phyloP scores from a whole-genome alignment of 2,329 filamentous ascomycete genomes.

The Paraconiothyrium sp. region DNA sequence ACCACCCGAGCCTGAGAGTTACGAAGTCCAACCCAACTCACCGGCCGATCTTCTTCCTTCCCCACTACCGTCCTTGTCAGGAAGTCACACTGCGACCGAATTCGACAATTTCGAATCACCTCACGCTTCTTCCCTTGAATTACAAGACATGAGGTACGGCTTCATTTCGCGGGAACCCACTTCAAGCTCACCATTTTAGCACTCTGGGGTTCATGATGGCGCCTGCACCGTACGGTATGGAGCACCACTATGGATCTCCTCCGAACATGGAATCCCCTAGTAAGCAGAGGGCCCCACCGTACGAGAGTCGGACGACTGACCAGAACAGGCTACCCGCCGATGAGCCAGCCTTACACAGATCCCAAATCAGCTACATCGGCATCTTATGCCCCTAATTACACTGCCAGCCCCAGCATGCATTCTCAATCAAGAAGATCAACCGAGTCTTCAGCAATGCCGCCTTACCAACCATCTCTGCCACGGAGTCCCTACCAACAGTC shows the following conservation, averaged over 20 bases:
- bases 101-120: slow-evolving; percentile 34
- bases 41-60: slow-evolving; percentile 29
- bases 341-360: slow-evolving; percentile 42
- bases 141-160: slow-evolving; percentile 52
- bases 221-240: slow-evolving; percentile 51
- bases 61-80: slow-evolving; percentile 34
- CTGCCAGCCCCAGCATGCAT: slow-evolving; percentile 36
- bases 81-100: slow-evolving; percentile 27
- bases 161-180: background rate
- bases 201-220: slow-evolving; percentile 53
- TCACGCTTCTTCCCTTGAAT: slow-evolving; percentile 32
- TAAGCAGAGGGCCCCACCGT: slow-evolving; percentile 15
- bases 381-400: slow-evolving; percentile 41
- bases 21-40: slow-evolving; percentile 26
- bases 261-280: slow-evolving; percentile 41
- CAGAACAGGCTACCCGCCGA: slow-evolving; percentile 37
- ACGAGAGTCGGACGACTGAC: slow-evolving; percentile 15
- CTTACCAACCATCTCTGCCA: slow-evolving; percentile 43
- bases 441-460: slow-evolving; percentile 40
- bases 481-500: slow-evolving; percentile 47
- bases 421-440: slow-evolving; percentile 38
- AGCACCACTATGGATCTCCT: slow-evolving; percentile 44
- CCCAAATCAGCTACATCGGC: slow-evolving; percentile 37
- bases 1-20: slow-evolving; percentile 24
- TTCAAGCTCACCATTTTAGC: slow-evolving; percentile 38